phyloP scores from a whole-genome alignment of 768 basidiomycete genomes.

The Boletus subcaerulescens region DNA sequence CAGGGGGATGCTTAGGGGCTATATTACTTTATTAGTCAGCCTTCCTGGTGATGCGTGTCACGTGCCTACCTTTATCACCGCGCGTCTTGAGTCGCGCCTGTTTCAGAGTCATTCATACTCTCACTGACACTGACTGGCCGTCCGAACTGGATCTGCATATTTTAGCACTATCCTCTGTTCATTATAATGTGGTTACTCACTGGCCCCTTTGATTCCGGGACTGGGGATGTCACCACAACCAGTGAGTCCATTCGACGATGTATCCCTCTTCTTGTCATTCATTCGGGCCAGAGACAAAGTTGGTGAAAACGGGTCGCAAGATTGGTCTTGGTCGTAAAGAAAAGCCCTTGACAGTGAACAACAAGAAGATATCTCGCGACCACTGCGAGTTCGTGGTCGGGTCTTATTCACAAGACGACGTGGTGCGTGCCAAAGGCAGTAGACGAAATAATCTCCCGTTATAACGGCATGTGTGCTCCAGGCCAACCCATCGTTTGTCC shows the following conservation, averaged over 20 bases:
- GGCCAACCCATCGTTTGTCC: slow-evolving; percentile 48
- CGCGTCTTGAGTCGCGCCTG: background rate
- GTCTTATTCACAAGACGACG: slow-evolving; percentile 47
- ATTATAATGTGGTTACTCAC: slow-evolving; percentile 50
- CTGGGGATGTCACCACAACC: slow-evolving; percentile 34
- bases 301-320: slow-evolving; percentile 57
- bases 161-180: background rate
- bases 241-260: slow-evolving; percentile 36
- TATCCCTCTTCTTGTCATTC: slow-evolving; percentile 17
- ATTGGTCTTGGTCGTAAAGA: slow-evolving; percentile 61
- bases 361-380: slow-evolving; percentile 62
- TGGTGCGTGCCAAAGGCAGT: slow-evolving; percentile 42
- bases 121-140: background rate
- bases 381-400: slow-evolving; percentile 61
- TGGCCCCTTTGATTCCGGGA: slow-evolving; percentile 50
- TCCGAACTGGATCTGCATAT: background rate
- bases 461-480: slow-evolving; percentile 21
- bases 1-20: background rate
- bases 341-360: slow-evolving; percentile 47
- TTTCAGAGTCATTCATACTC: background rate
- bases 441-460: background rate
- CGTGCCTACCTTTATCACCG: slow-evolving; percentile 4
- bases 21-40: background rate
- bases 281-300: slow-evolving; percentile 44
- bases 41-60: background rate